These are phyloP conservation scores for Asclepias syriaca DNA, from an alignment of 257 asterid genomes.

Conservation along the genomic window DNA sequence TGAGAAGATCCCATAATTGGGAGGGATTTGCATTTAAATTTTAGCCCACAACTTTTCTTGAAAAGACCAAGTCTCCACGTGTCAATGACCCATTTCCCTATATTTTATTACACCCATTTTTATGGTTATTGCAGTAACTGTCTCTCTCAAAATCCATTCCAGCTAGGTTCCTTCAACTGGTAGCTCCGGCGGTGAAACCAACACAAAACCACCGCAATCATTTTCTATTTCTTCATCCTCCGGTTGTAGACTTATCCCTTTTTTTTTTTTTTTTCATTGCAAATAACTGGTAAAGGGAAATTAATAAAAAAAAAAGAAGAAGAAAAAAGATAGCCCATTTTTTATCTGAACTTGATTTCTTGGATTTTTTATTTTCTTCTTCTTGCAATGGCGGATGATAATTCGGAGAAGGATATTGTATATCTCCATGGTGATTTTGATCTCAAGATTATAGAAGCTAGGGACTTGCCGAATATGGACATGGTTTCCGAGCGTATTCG, in stretches of 20 bases:
- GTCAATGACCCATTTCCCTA: background rate
- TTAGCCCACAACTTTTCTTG: background rate
- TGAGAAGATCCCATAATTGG: no score
- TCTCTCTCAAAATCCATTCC: background rate
- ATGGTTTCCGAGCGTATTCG: slow-evolving; percentile 62
- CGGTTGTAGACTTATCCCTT: background rate
- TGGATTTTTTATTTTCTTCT: background rate
- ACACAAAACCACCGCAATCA: background rate
- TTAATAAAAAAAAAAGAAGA: background rate
- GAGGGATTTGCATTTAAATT: no score
- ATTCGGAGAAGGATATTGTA: slow-evolving; percentile 10
- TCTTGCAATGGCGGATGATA: slow-evolving; percentile 39
- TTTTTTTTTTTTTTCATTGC: background rate
- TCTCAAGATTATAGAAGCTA: slow-evolving; percentile 71
- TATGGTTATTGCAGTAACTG: background rate
- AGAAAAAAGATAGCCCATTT: background rate
- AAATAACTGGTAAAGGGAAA: background rate
- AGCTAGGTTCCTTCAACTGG: slow-evolving; percentile 8
- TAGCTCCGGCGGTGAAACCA: slow-evolving; percentile 24
- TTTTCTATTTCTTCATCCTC: slow-evolving; percentile 6
- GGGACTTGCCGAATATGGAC: slow-evolving; percentile 88
- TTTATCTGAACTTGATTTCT: background rate
- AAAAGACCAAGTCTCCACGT: background rate
- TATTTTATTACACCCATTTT: background rate
- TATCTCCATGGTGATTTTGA: slow-evolving; percentile 89